Conservation (phyloP, 768 basidiomycete genomes). For the Infundibulicybe gibba region DNA sequence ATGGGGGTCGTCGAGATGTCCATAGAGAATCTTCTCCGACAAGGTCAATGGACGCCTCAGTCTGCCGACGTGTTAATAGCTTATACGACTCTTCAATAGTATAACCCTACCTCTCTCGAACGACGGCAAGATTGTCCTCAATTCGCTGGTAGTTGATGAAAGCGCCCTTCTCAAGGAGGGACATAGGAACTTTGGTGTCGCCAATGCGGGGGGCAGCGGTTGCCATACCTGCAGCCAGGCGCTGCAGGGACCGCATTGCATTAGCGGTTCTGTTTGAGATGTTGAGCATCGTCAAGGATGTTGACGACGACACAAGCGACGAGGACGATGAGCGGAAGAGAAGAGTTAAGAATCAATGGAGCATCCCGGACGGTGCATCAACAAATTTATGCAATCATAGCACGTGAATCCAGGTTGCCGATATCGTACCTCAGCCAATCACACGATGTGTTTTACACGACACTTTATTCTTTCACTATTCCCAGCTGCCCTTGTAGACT, state of each 20-base stretch:
- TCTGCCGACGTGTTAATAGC: conserved; percentile 34
- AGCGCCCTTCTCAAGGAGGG: conserved; percentile 73
- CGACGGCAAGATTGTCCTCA: conserved; percentile 91
- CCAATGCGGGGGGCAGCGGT: conserved; percentile 79
- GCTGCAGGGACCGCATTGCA: conserved; percentile 50
- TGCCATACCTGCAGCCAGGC: conserved; percentile 70
- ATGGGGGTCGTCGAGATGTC: conserved; percentile 93
- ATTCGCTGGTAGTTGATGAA: conserved; percentile 97
- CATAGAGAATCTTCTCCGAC: conserved; percentile 97
- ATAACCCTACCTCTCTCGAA: conserved; percentile 72
- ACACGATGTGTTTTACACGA: conserved; percentile 18
- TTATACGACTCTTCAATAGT: neutral
- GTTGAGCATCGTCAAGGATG: conserved; percentile 58
- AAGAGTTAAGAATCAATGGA: conserved; percentile 18
- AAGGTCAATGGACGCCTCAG: conserved; percentile 87
- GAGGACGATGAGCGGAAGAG: conserved; percentile 14
- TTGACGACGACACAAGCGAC: conserved; percentile 21
- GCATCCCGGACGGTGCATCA: conserved; percentile 29
- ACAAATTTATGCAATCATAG: conserved; percentile 34
- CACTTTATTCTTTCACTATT: conserved; percentile 4
- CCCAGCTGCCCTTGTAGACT: conserved; percentile 2
- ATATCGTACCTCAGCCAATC: conserved; percentile 26
- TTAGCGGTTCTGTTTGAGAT: conserved; percentile 50
- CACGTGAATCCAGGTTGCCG: conserved; percentile 34
- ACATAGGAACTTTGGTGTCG: conserved; percentile 89